A percentile compares a stretch with the other conserved stretches of the same genome.
These are phyloP conservation scores for Starmerella apicola DNA, from an alignment of 805 yeast species.

Conservation along the genomic window DNA sequence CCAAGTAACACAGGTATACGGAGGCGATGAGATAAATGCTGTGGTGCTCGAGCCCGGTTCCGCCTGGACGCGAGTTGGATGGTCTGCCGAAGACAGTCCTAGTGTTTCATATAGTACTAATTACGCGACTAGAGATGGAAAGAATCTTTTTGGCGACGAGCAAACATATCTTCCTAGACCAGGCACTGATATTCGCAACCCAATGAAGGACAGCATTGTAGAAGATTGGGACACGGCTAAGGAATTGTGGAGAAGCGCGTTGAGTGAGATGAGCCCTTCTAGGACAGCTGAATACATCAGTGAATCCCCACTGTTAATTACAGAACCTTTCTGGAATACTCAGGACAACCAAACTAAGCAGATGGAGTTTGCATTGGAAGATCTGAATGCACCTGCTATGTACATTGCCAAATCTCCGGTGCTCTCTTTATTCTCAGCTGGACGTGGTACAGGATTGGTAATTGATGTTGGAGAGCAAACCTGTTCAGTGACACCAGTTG, in stretches of 20 bases:
- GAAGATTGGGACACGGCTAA: constrained; percentile 76
- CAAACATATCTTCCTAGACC: constrained; percentile 11
- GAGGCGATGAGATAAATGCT: constrained; percentile 72
- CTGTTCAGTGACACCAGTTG: constrained; percentile 44
- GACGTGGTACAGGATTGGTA: constrained; percentile 74
- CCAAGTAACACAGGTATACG: constrained; percentile 21
- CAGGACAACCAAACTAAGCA: constrained; percentile 53
- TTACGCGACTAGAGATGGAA: constrained; percentile 13
- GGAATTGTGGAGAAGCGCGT: constrained; percentile 56
- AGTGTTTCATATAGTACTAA: constrained; percentile 35
- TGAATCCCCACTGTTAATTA: constrained; percentile 66
- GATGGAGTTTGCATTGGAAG: constrained; percentile 60
- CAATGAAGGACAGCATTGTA: constrained; percentile 21
- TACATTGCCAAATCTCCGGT: constrained; percentile 76
- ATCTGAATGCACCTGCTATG: constrained; percentile 62
- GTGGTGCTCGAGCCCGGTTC: constrained; percentile 89
- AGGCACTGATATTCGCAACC: constrained; percentile 14
- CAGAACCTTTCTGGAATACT: constrained; percentile 82
- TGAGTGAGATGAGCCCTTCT: constrained; percentile 34
- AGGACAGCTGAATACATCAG: constrained; percentile 25
- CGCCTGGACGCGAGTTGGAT: constrained; percentile 69
- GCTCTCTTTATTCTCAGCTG: constrained; percentile 77
- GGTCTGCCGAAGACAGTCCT: constrained; percentile 87
- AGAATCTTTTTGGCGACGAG: constrained; percentile 20
- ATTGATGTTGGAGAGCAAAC: constrained; percentile 79